These are phyloP conservation scores for Rhodamnia rubescens DNA, from an alignment of 345 rosid species.

Conservation along the genomic window DNA sequence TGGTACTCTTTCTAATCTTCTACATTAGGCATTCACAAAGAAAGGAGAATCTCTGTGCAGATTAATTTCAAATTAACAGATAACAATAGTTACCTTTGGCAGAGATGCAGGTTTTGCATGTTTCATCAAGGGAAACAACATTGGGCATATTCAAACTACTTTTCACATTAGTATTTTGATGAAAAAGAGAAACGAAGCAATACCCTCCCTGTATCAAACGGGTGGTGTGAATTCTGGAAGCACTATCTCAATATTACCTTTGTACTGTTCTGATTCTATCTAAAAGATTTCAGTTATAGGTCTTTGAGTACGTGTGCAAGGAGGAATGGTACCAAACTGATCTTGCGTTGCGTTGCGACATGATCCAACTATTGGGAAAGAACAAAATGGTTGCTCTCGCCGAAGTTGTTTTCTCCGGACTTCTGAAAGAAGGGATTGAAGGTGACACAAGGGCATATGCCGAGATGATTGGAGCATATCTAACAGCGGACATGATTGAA, in stretches of 20 bases:
- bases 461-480: conserved; percentile 53
- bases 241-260: not conserved
- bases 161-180: not conserved
- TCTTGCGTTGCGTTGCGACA: conserved; percentile 19
- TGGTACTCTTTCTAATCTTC: not conserved
- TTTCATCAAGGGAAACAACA: not conserved
- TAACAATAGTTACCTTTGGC: not conserved
- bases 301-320: conserved; percentile 28
- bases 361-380: conserved; percentile 35
- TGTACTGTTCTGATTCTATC: conserved; percentile 1
- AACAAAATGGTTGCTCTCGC: conserved; percentile 30
- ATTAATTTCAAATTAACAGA: not conserved
- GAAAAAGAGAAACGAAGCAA: not conserved
- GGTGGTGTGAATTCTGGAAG: not conserved
- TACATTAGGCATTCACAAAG: not conserved
- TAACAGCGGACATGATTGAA: conserved; percentile 26
- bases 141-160: not conserved
- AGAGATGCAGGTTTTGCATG: not conserved
- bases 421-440: conserved; percentile 30
- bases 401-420: conserved; percentile 25
- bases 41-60: not conserved
- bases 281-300: conserved; percentile 29
- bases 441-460: conserved; percentile 37
- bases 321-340: conserved; percentile 49
- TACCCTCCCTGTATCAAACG: not conserved